Evolutionary conservation across 305 asterid genomes (phyloP).

Genomic region (Nicotiana rustica): DNA sequence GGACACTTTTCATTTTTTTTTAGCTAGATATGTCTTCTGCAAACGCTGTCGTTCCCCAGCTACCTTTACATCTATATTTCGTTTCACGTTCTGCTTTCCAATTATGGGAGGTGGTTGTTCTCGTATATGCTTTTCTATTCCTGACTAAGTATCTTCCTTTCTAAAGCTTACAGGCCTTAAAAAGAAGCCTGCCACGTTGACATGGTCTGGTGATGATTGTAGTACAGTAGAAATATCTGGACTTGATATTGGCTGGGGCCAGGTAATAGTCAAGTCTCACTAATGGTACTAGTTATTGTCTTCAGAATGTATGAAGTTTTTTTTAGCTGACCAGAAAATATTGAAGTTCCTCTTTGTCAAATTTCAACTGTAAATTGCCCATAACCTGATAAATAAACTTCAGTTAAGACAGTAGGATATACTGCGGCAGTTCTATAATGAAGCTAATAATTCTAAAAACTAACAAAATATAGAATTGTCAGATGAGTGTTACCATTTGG

Average conservation of each 20-base stretch:
- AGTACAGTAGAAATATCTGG: constrained; percentile 84
- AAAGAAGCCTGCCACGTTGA: constrained; percentile 71
- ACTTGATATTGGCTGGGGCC: constrained; percentile 99
- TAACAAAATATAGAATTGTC: not conserved
- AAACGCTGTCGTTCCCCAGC: not conserved
- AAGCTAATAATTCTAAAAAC: not conserved
- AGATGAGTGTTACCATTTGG: not conserved
- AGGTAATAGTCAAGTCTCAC: constrained; percentile 61
- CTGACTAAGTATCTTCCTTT: constrained; percentile 36
- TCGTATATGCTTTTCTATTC: constrained; percentile 11
- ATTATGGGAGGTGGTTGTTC: not conserved
- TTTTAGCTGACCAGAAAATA: not conserved
- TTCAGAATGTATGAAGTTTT: not conserved
- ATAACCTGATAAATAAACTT: not conserved
- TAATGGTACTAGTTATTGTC: not conserved
- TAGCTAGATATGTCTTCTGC: constrained; percentile 7
- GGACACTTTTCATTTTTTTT: not conserved
- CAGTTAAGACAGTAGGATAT: not conserved
- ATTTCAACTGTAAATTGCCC: not conserved
- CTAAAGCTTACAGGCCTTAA: constrained; percentile 82
- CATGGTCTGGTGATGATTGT: constrained; percentile 64
- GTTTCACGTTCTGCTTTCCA: not conserved
- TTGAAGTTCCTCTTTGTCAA: not conserved
- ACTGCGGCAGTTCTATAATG: not conserved
- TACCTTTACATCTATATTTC: not conserved